Evolutionary conservation across 2,329 filamentous ascomycete genomes (phyloP).

Genomic region (Albophoma yamanashiensis): DNA sequence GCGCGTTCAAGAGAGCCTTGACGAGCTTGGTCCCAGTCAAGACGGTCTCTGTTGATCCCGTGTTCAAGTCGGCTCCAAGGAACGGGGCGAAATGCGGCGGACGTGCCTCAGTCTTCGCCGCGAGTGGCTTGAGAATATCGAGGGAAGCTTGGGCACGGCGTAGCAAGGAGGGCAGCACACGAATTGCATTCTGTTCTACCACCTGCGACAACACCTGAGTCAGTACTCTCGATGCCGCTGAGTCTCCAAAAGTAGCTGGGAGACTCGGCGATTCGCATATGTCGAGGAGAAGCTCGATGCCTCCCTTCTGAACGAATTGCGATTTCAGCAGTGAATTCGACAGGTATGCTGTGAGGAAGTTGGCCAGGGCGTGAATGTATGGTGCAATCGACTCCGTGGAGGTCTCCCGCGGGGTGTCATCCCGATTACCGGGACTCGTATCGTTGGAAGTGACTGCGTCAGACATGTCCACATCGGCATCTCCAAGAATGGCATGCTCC

Average conservation of each 20-base stretch:
- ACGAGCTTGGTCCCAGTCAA: slow-evolving; percentile 63
- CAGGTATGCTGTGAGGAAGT: slow-evolving; percentile 67
- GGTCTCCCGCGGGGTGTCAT: slow-evolving; percentile 11
- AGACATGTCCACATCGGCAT: slow-evolving; percentile 55
- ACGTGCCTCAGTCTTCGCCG: slow-evolving; percentile 35
- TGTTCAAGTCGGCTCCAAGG: slow-evolving; percentile 35
- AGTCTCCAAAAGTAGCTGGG: slow-evolving; percentile 49
- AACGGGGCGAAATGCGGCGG: slow-evolving; percentile 62
- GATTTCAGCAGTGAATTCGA: slow-evolving; percentile 62
- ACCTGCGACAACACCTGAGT: slow-evolving; percentile 66
- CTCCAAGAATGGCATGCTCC: slow-evolving; percentile 20
- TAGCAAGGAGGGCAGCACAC: slow-evolving; percentile 73
- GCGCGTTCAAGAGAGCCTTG: slow-evolving; percentile 67
- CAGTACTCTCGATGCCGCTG: slow-evolving; percentile 57
- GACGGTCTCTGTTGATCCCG: slow-evolving; percentile 27
- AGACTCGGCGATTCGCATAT: slow-evolving; percentile 75
- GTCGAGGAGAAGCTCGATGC: slow-evolving; percentile 74
- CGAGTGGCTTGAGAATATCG: slow-evolving; percentile 56
- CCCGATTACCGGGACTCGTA: slow-evolving; percentile 4
- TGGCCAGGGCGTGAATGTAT: slow-evolving; percentile 66
- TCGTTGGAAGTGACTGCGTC: slow-evolving; percentile 30
- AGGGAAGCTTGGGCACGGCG: slow-evolving; percentile 62
- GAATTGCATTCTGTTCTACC: slow-evolving; percentile 68
- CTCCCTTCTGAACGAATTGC: slow-evolving; percentile 67
- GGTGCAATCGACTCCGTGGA: slow-evolving; percentile 37